phyloP scores from a whole-genome alignment of 2,329 filamentous ascomycete species.

The Bimuria novae-zelandiae region DNA sequence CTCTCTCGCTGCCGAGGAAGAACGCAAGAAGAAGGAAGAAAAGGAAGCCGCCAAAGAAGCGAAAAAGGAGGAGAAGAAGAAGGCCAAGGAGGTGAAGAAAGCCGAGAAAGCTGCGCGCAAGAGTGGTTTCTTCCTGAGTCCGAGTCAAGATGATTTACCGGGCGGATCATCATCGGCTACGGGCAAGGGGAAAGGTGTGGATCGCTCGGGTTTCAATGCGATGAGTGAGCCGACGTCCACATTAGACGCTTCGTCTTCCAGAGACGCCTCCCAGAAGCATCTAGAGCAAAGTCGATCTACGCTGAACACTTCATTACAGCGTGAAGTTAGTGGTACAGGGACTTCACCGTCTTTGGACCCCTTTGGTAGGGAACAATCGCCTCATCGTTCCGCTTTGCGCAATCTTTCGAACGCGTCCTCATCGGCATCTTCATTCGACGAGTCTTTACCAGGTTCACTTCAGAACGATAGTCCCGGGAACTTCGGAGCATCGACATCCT shows the following conservation, averaged over 20 bases:
- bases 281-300: slow-evolving; percentile 50
- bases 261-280: slow-evolving; percentile 51
- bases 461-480: slow-evolving; percentile 32
- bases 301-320: slow-evolving; percentile 39
- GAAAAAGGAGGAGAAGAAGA: slow-evolving; percentile 83
- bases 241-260: slow-evolving; percentile 41
- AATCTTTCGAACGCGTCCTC: slow-evolving; percentile 89
- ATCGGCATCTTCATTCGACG: slow-evolving; percentile 74
- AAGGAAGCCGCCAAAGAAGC: slow-evolving; percentile 80
- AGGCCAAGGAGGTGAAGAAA: slow-evolving; percentile 67
- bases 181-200: slow-evolving; percentile 56
- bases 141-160: slow-evolving; percentile 56
- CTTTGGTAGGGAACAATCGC: slow-evolving; percentile 37
- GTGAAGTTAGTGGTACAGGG: slow-evolving; percentile 40
- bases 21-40: slow-evolving; percentile 82
- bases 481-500: slow-evolving; percentile 48
- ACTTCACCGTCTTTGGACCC: slow-evolving; percentile 51
- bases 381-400: slow-evolving; percentile 70
- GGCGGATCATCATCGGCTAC: slow-evolving; percentile 33
- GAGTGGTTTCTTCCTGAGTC: slow-evolving; percentile 54
- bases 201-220: slow-evolving; percentile 51
- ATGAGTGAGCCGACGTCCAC: slow-evolving; percentile 50
- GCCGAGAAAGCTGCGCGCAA: slow-evolving; percentile 71
- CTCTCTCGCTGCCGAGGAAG: slow-evolving; percentile 90
- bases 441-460: slow-evolving; percentile 58